Conservation (phyloP, 2,329 filamentous ascomycete species). For the Botrytis porri region DNA sequence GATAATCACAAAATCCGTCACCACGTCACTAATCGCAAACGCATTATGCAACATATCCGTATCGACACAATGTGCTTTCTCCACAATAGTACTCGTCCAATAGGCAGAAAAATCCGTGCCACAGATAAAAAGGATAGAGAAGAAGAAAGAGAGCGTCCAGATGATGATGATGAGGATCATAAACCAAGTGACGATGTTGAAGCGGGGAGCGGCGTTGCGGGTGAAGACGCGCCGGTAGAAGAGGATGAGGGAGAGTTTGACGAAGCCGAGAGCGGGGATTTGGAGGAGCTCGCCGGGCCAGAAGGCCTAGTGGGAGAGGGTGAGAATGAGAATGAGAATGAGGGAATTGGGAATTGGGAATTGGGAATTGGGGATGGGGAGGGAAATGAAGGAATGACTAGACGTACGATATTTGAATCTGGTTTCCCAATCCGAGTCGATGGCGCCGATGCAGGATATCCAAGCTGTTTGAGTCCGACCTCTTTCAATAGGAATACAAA, state of each 20-base stretch:
- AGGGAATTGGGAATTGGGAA: too few relatives aligned
- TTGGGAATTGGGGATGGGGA: too few relatives aligned
- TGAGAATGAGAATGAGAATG: not conserved
- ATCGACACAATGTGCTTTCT: conserved; percentile 15
- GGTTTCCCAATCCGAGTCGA: conserved; percentile 12
- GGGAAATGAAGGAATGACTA: too few relatives aligned
- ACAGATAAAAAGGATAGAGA: conserved; percentile 17
- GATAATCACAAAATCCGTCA: conserved; percentile 12
- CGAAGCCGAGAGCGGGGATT: conserved; percentile 12
- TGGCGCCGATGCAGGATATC: conserved; percentile 2
- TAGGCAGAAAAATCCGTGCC: not conserved
- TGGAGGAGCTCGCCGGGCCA: conserved; percentile 15
- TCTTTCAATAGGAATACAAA: not conserved
- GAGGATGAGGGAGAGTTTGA: conserved; percentile 18
- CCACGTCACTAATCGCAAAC: conserved; percentile 17
- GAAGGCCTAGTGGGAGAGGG: not conserved
- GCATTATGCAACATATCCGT: conserved; percentile 14
- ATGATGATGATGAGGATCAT: not conserved
- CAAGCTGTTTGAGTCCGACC: conserved; percentile 8
- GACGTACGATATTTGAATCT: conserved; percentile 5
- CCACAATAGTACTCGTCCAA: conserved; percentile 11
- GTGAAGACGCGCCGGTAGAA: conserved; percentile 17
- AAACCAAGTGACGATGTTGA: conserved; percentile 6
- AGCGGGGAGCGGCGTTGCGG: not conserved
- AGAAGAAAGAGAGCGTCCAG: conserved; percentile 13